A percentile compares a stretch with the other conserved stretches of the same genome.
These are phyloP conservation scores for Miscanthus sacchariflorus DNA, from an alignment of 202 grass and related monocot genomes.

Conservation along the genomic window DNA sequence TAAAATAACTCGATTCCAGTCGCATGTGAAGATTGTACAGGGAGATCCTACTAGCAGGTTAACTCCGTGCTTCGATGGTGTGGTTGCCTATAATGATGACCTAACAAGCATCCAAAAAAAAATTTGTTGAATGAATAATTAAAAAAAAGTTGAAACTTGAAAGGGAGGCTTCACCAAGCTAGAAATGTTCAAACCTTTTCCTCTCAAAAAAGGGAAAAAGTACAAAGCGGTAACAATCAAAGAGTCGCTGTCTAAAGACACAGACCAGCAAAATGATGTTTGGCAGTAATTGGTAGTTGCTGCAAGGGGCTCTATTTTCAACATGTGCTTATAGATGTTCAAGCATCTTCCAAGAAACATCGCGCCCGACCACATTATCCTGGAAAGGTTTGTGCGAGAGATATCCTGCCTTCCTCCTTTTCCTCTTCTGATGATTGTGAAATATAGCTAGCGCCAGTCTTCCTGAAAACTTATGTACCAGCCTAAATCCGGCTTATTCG, in stretches of 20 bases:
- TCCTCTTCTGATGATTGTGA: background rate
- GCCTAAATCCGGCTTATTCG: too few relatives aligned
- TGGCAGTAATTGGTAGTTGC: slow-evolving; percentile 39
- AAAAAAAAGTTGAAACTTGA: slow-evolving; percentile 37
- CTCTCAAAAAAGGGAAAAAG: slow-evolving; percentile 31
- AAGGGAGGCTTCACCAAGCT: slow-evolving; percentile 41
- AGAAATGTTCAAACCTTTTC: slow-evolving; percentile 45
- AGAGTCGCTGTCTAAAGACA: slow-evolving; percentile 32
- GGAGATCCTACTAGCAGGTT: background rate
- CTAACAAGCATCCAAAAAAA: background rate
- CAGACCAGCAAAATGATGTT: slow-evolving; percentile 24
- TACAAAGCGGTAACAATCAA: slow-evolving; percentile 29
- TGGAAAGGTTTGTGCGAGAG: slow-evolving; percentile 7
- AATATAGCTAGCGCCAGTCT: background rate
- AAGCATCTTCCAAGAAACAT: slow-evolving; percentile 53
- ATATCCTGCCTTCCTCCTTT: slow-evolving; percentile 28
- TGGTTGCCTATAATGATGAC: background rate
- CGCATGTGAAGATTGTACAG: background rate
- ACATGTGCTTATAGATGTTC: slow-evolving; percentile 26
- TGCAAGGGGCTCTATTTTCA: slow-evolving; percentile 18
- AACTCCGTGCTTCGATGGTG: background rate
- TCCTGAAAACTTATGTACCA: background rate
- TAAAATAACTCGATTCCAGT: background rate
- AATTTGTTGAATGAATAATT: slow-evolving; percentile 16
- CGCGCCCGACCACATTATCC: slow-evolving; percentile 50